Base-by-base conservation (phyloP, 139 green algal genomes). In the Bryopsis sp. region DNA sequence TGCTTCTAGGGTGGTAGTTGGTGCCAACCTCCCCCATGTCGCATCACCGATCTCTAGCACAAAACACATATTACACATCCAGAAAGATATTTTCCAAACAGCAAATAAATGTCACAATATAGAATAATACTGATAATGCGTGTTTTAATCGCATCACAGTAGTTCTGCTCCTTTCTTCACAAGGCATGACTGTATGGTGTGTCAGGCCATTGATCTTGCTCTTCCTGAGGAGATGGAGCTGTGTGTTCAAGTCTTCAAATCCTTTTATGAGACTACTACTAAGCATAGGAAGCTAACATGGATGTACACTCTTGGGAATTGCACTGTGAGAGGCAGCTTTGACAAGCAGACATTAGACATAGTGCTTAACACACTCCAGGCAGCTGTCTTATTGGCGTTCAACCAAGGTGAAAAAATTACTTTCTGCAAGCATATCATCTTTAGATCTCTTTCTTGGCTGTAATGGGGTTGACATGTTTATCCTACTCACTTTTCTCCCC, bases 241-340 rank as follows among this genome's bases (percentile, higher is more conserved):
- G 26, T 81, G 83, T 34, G 77, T 97, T 54, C 79, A 88, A 39
- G 26, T 57, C 37, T 69, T 69, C 62, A 72, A 78, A 59, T 71
- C 83, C 66, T 96, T 89, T 70, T 92, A 94, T 68, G 82, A 93
- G 28, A 72, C 72, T 22, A 83, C 73, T 32, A 89, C 67, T 34
- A 89, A 90, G 73, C 85, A 94, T 74, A 78, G 94, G 19, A 92
- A 90, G 70, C 86, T 99, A 70, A 89, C 82, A 6, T 99, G 95
- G 95, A 91, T 95, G 67, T 96, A 95, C 80, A 81, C 81, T n/a
- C 76, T 96, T 63, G 95, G 95, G 39, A 89, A 63, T 2, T 77
- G 84, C 50, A 78, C 81, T 46, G 76, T 99, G 3, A 89, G 85
- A 65, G 93, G 76, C 64, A 87, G 85, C 71, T 99, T 96, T 71